Percentiles rank a stretch among this genome's conserved stretches.
Conservation (phyloP, 768 basidiomycete genomes). For the Sistotremastrum niveocremeum region DNA sequence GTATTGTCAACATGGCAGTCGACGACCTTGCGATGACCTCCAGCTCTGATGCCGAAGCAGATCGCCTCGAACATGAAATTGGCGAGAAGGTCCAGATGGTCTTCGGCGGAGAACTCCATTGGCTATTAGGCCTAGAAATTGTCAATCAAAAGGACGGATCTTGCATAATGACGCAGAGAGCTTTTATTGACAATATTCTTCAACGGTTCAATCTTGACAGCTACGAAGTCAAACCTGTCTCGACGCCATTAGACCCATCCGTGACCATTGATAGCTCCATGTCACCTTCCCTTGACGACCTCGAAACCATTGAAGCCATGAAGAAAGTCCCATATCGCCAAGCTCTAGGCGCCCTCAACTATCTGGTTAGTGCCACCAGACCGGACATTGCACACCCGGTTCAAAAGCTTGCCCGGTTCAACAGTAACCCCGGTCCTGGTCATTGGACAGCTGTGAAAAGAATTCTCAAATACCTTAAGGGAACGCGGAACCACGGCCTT, state of each 20-base stretch:
- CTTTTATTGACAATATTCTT: slow-evolving; percentile 8
- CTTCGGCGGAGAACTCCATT: no score
- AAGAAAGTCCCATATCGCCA: slow-evolving; percentile 11
- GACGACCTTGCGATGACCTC: slow-evolving; percentile 18
- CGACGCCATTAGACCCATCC: slow-evolving; percentile 8
- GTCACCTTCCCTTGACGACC: no score
- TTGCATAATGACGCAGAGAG: slow-evolving; percentile 6
- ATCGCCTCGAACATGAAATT: slow-evolving; percentile 18
- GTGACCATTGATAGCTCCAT: no score
- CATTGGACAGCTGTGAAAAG: slow-evolving; percentile 15
- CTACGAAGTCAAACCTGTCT: not conserved
- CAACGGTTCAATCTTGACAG: slow-evolving; percentile 4
- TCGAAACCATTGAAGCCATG: slow-evolving; percentile 1
- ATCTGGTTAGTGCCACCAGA: slow-evolving; percentile 10
- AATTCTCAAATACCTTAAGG: slow-evolving; percentile 13
- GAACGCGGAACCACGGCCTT: slow-evolving; percentile 7
- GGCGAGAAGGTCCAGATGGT: no score
- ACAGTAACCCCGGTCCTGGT: slow-evolving; percentile 10
- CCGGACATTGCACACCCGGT: slow-evolving; percentile 12
- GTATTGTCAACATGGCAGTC: slow-evolving; percentile 22
- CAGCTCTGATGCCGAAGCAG: slow-evolving; percentile 2
- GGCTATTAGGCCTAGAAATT: no score
- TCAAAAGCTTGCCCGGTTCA: slow-evolving; percentile 10
- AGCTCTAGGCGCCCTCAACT: slow-evolving; percentile 19
- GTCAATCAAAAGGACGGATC: slow-evolving; percentile 12